These are phyloP conservation scores for Groenewaldozyma auringiensis DNA, from an alignment of 1,139 yeast species.

Conservation along the genomic window DNA sequence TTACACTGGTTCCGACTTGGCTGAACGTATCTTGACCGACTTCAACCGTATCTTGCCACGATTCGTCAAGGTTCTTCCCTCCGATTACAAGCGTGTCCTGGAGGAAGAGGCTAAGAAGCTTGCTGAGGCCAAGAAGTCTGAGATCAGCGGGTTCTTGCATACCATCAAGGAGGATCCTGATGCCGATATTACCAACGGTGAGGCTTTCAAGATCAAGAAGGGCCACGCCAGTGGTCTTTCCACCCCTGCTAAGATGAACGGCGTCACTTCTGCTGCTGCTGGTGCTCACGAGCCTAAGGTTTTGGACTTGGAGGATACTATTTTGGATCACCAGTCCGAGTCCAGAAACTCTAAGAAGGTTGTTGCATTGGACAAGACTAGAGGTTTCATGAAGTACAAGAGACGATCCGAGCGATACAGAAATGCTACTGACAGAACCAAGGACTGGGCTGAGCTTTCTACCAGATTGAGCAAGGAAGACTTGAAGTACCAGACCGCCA, in stretches of 20 bases:
- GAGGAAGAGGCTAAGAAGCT: conserved; percentile 66
- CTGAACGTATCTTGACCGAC: conserved; percentile 71
- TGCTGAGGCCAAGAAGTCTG: conserved; percentile 52
- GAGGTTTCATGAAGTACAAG: conserved; percentile 90
- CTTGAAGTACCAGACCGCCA: conserved; percentile 86
- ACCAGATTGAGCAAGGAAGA: conserved; percentile 77
- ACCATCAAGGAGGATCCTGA: conserved; percentile 73
- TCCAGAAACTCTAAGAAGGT: conserved; percentile 49
- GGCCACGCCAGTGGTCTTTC: conserved; percentile 19
- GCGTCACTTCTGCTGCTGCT: not conserved
- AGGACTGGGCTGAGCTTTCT: conserved; percentile 91
- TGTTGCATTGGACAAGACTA: conserved; percentile 66
- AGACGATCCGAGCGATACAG: conserved; percentile 86
- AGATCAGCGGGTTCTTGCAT: conserved; percentile 47
- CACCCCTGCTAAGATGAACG: conserved; percentile 6
- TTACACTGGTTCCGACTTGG: conserved; percentile 87
- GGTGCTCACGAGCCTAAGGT: conserved; percentile 78
- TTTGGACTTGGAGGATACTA: conserved; percentile 82
- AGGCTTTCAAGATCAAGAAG: conserved; percentile 33
- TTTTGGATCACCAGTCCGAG: conserved; percentile 59
- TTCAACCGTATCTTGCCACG: conserved; percentile 84
- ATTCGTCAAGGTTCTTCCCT: conserved; percentile 89
- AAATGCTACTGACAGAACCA: conserved; percentile 63
- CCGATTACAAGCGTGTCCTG: conserved; percentile 83
- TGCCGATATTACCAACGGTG: conserved; percentile 85